These are phyloP conservation scores for Macadamia tetraphylla DNA, from an alignment of 164 flowering plant species.

Conservation along the genomic window DNA sequence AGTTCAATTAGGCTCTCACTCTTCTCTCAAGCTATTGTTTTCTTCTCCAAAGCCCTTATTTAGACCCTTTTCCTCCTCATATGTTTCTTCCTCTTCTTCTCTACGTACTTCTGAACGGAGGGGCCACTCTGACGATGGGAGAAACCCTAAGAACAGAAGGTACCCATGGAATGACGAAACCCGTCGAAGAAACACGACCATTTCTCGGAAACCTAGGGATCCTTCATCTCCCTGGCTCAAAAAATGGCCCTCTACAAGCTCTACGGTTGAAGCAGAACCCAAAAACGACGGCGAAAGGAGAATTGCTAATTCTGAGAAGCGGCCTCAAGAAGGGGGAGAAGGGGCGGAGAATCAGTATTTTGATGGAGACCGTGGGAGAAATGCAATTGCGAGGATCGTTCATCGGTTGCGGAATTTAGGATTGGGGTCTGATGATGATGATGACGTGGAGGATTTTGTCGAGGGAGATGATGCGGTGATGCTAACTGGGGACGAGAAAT, in stretches of 20 bases:
- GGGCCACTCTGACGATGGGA: slow-evolving; percentile 8
- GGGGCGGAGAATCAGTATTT: slow-evolving; percentile 17
- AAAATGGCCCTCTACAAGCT: slow-evolving; percentile 38
- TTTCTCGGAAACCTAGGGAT: slow-evolving; percentile 7
- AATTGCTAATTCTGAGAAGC: background rate
- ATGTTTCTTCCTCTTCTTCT: slow-evolving; percentile 14
- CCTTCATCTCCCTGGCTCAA: slow-evolving; percentile 39
- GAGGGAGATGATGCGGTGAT: slow-evolving; percentile 20
- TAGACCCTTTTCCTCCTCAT: slow-evolving; percentile 25
- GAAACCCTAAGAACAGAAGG: slow-evolving; percentile 10
- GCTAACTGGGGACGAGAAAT: slow-evolving; percentile 53
- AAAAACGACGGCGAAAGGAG: background rate
- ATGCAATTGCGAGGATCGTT: slow-evolving; percentile 76
- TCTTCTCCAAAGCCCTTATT: slow-evolving; percentile 24
- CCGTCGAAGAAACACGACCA: slow-evolving; percentile 10
- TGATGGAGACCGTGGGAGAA: slow-evolving; percentile 30
- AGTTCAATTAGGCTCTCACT: slow-evolving; percentile 21
- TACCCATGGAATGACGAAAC: slow-evolving; percentile 12
- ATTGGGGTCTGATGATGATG: slow-evolving; percentile 57
- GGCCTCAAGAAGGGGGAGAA: background rate
- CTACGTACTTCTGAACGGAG: slow-evolving; percentile 19
- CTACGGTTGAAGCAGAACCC: background rate
- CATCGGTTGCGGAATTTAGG: slow-evolving; percentile 68
- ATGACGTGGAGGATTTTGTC: slow-evolving; percentile 32
- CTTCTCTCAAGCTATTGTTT: slow-evolving; percentile 17